Evolutionary conservation across 148 eudicot species (phyloP), one percentile per base, ranked within the genome.

Genomic region (Vaccinium corymbosum): DNA sequence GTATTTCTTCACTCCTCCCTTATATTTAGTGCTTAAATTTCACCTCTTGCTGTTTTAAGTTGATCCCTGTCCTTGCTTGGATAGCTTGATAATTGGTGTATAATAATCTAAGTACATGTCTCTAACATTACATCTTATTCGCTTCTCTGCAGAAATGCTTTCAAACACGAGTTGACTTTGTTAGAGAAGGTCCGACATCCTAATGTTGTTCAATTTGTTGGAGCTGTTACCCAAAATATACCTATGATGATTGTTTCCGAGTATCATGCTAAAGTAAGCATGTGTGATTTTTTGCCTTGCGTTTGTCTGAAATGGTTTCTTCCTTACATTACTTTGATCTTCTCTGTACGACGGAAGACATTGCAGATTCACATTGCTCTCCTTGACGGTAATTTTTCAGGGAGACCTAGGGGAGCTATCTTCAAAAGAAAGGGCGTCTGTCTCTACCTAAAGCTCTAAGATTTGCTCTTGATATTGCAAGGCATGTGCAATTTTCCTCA

Each of bases 191-290:
- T 94, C 64, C 95, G 99, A 27, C 99, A 97, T 90, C 99, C 99
- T 75, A 95, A 97, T 80, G 93, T 97, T 82, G 90, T 97, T 87
- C 99, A 97, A 90, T 97, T 97, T 85, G 98, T 97, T 90, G 99
- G 99, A 85, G 99, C 99, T 81, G 99, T 97, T 62, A 97, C 99
- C 86, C 99, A 97, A 86, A 94, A 97, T 88, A 83, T 92, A 81
- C 99, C 99, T 70, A 95, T 97, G 99, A 97, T 97, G 99, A 97
- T 97, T 42, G 96, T 97, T 81, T 91, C 89, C 78, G 99, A 97
- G 91, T 92, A 87, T 88, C 97, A 94, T 83, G 72, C 95, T 64
- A 95, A 89, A 90, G 98, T 94, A 87, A 82, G 88, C 57, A 29
- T 38, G 29, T 82, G n/a, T 75, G 20, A 25, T 49, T 48, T 75